Base-by-base conservation (phyloP, 129 eudicot species). In the Deinandra increscens region DNA sequence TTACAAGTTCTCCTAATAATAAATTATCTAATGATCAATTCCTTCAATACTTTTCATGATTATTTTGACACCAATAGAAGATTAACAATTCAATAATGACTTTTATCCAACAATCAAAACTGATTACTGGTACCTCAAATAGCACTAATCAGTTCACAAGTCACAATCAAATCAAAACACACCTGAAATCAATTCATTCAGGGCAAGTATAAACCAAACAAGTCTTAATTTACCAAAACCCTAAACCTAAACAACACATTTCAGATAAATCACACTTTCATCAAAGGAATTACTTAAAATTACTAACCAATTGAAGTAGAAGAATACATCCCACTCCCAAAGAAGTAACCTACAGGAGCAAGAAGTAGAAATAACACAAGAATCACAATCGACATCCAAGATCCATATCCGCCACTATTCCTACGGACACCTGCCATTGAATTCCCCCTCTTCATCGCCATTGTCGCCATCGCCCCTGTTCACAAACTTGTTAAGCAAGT, bases 311-410 rank as follows among this genome's bases (percentile, higher is more conserved):
- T 53, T 43, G 85, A 44, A 71, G 90, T 4, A 17, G 84, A 23
- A 45, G 80, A 48, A 59, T 79, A 80, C 73, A 88, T 59, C 49
- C 91, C 81, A 19, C 80, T 80, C 20, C 87, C 86, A 60, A 84
- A 48, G 80, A 91, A 84, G 78, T 84, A 76, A 38, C 81, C 45
- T 12, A 90, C 77, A n/a, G 89, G 83, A 62, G 72, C 81, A 65
- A 87, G 61, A 44, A 88, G 60, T 2, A 85, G 55, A 71, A 82
- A 70, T 48, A 86, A 38, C 53, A 88, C 44, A 66, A 86, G 75
- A 64, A 77, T 37, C 38, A 69, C 45, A 76, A 86, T 37, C 46
- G 78, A 56, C 73, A 78, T 68, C 60, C 87, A 62, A 81, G 96
- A 82, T 88, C 88, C 88, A 73, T 26, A 11, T 60, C 80, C 74